Evolutionary conservation across 306 rosid species (phyloP), one percentile per base, ranked within the genome.

Genomic region (Hippophae gyantsensis): DNA sequence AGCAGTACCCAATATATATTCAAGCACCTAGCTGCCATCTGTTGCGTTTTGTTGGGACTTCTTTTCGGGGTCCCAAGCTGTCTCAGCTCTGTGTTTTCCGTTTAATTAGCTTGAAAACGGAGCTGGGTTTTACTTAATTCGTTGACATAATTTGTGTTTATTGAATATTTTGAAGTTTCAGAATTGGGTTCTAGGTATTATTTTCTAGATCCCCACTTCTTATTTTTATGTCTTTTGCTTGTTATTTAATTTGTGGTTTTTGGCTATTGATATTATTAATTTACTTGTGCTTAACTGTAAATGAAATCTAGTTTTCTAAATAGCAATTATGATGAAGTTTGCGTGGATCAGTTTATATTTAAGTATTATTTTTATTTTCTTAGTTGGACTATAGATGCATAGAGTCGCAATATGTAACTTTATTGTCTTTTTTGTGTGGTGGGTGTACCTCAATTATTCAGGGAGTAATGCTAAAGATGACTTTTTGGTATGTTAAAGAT

Each of bases 161-260:
- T 65, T 41, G 57, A 23, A 18, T 62, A 51, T 63, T 42, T 52
- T 18, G 62, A 61, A 76, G 80, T 78, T 74, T 61, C 69, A 66
- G 78, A 81, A 57, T 78, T 72, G 74, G 72, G 74, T 78, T 50
- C 27, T 66, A 82, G 95, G 89, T 80, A 77, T 76, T 68, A 1
- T 61, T 51, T 69, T 55, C 18, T 49, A 71, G 90, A 78, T 84
- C 85, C 82, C 77, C 66, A 56, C 18, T 50, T 54, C 25, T 38
- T 42, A 13, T 3, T 56, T 59, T 65, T 64, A 14, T 67, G 50
- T 57, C 50, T 26, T 18, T 43, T 38, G 4, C 65, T 12, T 54
- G 46, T 42, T 27, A 32, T 14, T 62, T 64, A 58, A 68, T 70
- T 43, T 57, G 47, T 43, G 7, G 7, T 61, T 38, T 50, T 70